Evolutionary conservation across 352 stramenopile genomes (phyloP), one percentile per base, ranked within the genome.

Genomic region (Phytophthora sansomeana): DNA sequence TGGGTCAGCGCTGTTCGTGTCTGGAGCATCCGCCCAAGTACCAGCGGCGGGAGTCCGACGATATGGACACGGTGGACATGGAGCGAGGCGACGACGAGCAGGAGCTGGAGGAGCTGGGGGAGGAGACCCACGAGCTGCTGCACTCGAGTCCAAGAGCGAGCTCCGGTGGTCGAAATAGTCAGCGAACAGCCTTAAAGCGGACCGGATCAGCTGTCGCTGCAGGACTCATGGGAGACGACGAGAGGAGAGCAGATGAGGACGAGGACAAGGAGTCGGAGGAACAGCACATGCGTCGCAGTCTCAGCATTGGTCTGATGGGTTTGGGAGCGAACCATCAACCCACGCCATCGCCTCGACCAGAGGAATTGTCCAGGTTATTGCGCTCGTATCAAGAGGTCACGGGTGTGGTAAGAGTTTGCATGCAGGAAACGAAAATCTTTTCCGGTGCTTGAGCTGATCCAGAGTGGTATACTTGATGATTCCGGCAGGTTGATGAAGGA

Each of bases 1-100:
- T 94, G 87, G 83, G 85, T 32, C 83, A 92, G 64, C 63, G 78
- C 60, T 96, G 87, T 65, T 91, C 87, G 56, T 96, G 87, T 63
- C 55, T 89, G 62, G 72, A 92, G 51, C 82, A 90, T 26, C 73
- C 75, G 36, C 80, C 63, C 57, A 89, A 90, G 69, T 75, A 78
- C 44, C 71, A 81, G 73, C 80, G 80, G 32, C 82, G 80, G 28
- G 66, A 72, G 36, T 93, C 80, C 19, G 84, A 89, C 53, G 86
- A 79, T 42, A 42, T 60, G n/a, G 67, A 68, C 47, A 71, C 59
- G 17, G 39, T 57, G 55, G 77, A 82, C 38, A 75, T 71, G 53
- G 68, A 80, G 49, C 67, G 60, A 67, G 49, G 38, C 36, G 63
- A 64, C 33, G 56, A 54, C 38, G 67, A 78, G 30, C 59, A 67